phyloP scores from a whole-genome alignment of 2,329 filamentous ascomycete species.

The Colletotrichum filicis region DNA sequence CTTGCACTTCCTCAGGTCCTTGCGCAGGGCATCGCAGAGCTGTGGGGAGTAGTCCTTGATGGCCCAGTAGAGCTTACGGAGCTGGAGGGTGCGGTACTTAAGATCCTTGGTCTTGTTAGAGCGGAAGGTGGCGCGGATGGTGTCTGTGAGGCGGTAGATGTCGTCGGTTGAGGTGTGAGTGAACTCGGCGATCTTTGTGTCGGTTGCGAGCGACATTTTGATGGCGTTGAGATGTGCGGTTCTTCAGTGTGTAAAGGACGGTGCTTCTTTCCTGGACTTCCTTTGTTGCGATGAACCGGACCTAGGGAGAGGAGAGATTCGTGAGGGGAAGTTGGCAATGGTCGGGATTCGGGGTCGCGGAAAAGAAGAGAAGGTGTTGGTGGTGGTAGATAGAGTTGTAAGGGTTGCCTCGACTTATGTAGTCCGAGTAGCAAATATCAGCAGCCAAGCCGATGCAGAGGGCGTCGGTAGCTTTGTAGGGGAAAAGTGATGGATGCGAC shows the following conservation, averaged over 20 bases:
- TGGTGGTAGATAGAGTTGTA: constrained; percentile 6
- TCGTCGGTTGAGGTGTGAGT: constrained; percentile 72
- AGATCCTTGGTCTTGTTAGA: constrained; percentile 85
- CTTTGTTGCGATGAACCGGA: constrained; percentile 6
- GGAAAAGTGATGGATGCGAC: constrained; percentile 19
- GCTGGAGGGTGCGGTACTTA: constrained; percentile 84
- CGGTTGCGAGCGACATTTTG: constrained; percentile 49
- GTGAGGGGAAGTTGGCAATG: constrained; percentile 30
- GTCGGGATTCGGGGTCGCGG: constrained; percentile 21
- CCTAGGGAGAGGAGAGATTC: constrained; percentile 14
- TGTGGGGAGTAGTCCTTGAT: constrained; percentile 81
- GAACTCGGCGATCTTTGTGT: constrained; percentile 59
- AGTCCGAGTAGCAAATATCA: constrained; percentile 23
- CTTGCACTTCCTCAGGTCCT: constrained; percentile 81
- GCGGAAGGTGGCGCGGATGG: constrained; percentile 75
- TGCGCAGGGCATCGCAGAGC: constrained; percentile 78
- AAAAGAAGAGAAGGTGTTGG: neutral
- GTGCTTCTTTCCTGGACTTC: neutral
- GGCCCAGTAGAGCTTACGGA: constrained; percentile 96
- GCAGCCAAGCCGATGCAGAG: constrained; percentile 19
- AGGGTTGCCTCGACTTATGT: constrained; percentile 29
- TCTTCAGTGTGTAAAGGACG: constrained; percentile 15
- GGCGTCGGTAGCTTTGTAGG: constrained; percentile 15
- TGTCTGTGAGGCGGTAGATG: constrained; percentile 71
- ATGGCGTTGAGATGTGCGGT: neutral